Base-by-base conservation (phyloP, 371 early-diverging fungal species). In the Mucor sp. region DNA sequence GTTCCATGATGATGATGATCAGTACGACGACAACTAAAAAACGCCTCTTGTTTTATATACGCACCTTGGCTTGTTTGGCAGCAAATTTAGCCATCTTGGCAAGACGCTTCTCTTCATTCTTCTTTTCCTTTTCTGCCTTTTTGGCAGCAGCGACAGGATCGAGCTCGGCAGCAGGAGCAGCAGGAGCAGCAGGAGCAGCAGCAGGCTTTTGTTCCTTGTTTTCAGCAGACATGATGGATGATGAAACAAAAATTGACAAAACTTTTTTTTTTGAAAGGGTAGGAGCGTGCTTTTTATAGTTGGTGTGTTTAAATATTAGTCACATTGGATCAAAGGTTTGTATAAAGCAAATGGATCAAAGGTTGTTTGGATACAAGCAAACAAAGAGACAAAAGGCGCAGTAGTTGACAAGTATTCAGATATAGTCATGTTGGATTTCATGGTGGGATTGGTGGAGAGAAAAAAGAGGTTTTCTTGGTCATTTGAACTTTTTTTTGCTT, bases 71-170 rank as follows among this genome's bases (percentile, higher is more conserved):
- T 77, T 96, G 90, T 84, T 97, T 98, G 33, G 94, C 94, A 72
- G 87, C 79, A 77, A 96, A 95, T 83, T 99, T 99, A 60, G 91
- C 97, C 67, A 96, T 78, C 79, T 99, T 98, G 47, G 93, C 97
- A 59, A 79, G 79, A 73, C 93, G 91, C 80, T 97, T 96, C 73
- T 94, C 95, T 72, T 96, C 95, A 69, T 97, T 97, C 82, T 92
- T 90, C 44, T 87, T 90, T 37, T 90, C 90, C 67, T 91, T 93
- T 70, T 91, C 91, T 30, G 87, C 82, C 77, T 89, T 89, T 60
- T 83, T 81, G 28, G 79, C 80, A 63, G 79, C 64, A 11, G 79
- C 66, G 25, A 72, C 81, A 43, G 81, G 63, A 35, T 72, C 72
- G 50, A 72, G 72, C 35, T 72, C 72, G 43, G 50, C 60, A 48